Percentiles rank a stretch among this genome's conserved stretches.
phyloP scores from a whole-genome alignment of 441 rosid species.

The Gossypium schwendimanii region DNA sequence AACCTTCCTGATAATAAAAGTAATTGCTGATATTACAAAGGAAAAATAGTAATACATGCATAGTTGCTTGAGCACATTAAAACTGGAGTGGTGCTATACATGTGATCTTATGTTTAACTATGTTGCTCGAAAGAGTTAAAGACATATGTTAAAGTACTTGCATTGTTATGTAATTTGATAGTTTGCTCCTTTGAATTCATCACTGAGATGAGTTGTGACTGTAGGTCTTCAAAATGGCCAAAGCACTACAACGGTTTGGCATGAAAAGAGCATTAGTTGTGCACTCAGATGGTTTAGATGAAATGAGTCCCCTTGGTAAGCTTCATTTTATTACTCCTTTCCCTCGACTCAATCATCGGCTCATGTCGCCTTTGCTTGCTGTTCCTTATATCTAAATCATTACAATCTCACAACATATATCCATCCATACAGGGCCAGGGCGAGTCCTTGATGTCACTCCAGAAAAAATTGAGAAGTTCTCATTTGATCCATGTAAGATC shows the following conservation, averaged over 20 bases:
- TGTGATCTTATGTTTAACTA: not conserved
- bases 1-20: not conserved
- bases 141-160: not conserved
- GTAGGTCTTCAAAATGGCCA: conserved; percentile 87
- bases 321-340: conserved; percentile 9
- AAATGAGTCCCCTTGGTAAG: conserved; percentile 91
- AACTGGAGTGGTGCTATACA: not conserved
- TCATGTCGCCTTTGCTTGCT: not conserved
- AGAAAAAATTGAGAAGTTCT: conserved; percentile 58
- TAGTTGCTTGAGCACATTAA: not conserved
- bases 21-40: not conserved
- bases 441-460: conserved; percentile 56
- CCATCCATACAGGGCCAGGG: conserved; percentile 56
- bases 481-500: conserved; percentile 82
- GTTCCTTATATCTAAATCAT: not conserved
- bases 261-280: conserved; percentile 87
- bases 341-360: not conserved
- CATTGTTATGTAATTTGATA: not conserved
- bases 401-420: conserved; percentile 11
- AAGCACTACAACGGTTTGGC: conserved; percentile 83
- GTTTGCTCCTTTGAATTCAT: not conserved
- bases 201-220: conserved; percentile 4
- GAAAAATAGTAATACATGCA: not conserved
- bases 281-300: conserved; percentile 92
- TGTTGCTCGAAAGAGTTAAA: not conserved